A percentile compares a stretch with the other conserved stretches of the same genome.
These are phyloP conservation scores for Clavariopsis aquatica DNA, from an alignment of 495 filamentous ascomycete genomes.

Conservation along the genomic window DNA sequence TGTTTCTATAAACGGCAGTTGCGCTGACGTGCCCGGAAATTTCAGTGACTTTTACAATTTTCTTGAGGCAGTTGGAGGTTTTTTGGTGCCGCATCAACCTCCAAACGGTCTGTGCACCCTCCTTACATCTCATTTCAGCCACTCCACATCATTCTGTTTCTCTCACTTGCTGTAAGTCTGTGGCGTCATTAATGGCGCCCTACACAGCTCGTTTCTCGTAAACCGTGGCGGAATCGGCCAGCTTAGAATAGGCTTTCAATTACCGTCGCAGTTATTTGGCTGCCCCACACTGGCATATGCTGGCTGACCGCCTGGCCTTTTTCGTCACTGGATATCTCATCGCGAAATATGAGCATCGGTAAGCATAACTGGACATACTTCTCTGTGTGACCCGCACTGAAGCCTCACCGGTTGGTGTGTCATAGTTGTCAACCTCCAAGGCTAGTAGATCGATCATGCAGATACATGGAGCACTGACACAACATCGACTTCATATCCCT, in stretches of 20 bases:
- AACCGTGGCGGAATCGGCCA: not conserved
- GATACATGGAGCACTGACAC: not conserved
- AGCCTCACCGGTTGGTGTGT: too few relatives aligned
- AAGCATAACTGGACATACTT: not conserved
- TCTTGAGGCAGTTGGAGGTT: conserved; percentile 8
- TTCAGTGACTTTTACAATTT: conserved; percentile 33
- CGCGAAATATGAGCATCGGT: too few relatives aligned
- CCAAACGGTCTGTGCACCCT: not conserved
- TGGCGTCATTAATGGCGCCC: not conserved
- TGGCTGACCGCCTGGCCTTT: not conserved
- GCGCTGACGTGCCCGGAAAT: conserved; percentile 17
- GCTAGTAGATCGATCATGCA: not conserved
- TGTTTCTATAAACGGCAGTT: conserved; percentile 4
- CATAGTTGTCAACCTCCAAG: not conserved
- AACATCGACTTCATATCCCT: not conserved
- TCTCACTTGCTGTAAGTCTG: not conserved
- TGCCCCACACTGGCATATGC: not conserved
- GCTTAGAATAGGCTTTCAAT: not conserved
- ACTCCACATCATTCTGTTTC: not conserved
- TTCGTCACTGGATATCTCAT: not conserved
- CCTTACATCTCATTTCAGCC: conserved; percentile 4
- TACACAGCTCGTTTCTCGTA: not conserved
- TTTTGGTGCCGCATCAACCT: not conserved
- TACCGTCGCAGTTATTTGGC: not conserved
- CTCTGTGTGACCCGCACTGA: too few relatives aligned